Percentiles rank a stretch among this genome's conserved stretches.
These are phyloP conservation scores for Populus deltoides DNA, from an alignment of 345 rosid species.

Conservation along the genomic window DNA sequence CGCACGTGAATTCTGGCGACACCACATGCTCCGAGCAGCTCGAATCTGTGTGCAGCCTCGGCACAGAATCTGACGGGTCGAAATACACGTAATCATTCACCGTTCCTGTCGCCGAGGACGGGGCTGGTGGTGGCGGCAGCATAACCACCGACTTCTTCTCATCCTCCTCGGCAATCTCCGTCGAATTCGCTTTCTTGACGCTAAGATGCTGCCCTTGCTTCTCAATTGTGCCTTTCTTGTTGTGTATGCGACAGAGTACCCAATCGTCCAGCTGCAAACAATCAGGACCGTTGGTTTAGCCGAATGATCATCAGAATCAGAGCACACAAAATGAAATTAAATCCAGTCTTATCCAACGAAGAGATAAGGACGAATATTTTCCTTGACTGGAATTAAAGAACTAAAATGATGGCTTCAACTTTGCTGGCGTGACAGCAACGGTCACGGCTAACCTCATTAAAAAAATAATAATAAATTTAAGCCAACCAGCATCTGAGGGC, in stretches of 20 bases:
- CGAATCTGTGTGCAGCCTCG: slow-evolving; percentile 70
- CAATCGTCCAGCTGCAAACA: slow-evolving; percentile 83
- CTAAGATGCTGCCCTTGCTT: slow-evolving; percentile 28
- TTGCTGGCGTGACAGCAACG: background rate
- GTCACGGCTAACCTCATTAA: background rate
- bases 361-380: slow-evolving; percentile 30
- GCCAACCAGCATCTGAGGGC: background rate
- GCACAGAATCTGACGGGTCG: slow-evolving; percentile 80
- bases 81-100: slow-evolving; percentile 42
- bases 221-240: slow-evolving; percentile 80
- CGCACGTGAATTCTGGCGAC: slow-evolving; percentile 79
- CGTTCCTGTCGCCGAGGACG: slow-evolving; percentile 14
- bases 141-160: slow-evolving; percentile 43
- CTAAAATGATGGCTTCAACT: background rate
- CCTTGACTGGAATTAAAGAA: background rate
- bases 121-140: slow-evolving; percentile 20
- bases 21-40: slow-evolving; percentile 81
- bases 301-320: background rate
- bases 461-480: too few species aligned
- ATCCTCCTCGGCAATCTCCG: slow-evolving; percentile 18
- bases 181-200: slow-evolving; percentile 1
- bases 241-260: slow-evolving; percentile 94
- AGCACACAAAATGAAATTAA: background rate
- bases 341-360: background rate
- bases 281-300: background rate